Conservation (phyloP, 2,329 filamentous ascomycete species). For the Tricladium varicosporioides region DNA sequence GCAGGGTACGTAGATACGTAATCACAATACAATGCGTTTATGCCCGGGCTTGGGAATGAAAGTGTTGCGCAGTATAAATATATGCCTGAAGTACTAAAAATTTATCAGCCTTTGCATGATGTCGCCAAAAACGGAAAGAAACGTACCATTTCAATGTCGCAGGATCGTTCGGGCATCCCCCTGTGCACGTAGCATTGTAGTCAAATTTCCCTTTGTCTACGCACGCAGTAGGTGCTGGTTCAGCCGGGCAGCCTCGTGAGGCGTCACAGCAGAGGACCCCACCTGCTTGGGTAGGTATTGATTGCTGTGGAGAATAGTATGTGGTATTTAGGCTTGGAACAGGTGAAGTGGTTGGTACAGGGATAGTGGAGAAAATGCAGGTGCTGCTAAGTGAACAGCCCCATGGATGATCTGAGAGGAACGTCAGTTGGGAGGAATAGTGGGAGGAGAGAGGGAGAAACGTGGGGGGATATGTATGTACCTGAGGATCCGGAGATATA, state of each 20-base stretch:
- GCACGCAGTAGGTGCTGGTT: slow-evolving; percentile 20
- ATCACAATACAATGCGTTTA: slow-evolving; percentile 21
- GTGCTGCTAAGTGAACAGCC: slow-evolving; percentile 17
- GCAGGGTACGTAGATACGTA: slow-evolving; percentile 16
- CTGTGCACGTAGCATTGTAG: slow-evolving; percentile 19
- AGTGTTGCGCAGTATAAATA: slow-evolving; percentile 23
- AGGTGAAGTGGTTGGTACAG: neutral
- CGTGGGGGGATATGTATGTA: slow-evolving; percentile 23
- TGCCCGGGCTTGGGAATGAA: slow-evolving; percentile 10
- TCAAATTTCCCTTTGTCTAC: slow-evolving; percentile 16
- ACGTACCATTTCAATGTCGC: slow-evolving; percentile 21
- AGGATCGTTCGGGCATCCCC: slow-evolving; percentile 14
- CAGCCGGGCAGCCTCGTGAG: slow-evolving; percentile 15
- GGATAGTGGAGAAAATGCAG: slow-evolving; percentile 19
- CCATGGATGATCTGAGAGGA: slow-evolving; percentile 19
- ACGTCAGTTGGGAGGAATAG: neutral
- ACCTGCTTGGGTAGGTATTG: neutral
- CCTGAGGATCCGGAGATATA: slow-evolving; percentile 43
- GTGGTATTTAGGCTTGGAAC: neutral
- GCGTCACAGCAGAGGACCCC: slow-evolving; percentile 21
- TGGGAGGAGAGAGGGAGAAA: neutral
- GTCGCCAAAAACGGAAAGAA: neutral
- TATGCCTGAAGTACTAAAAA: slow-evolving; percentile 21
- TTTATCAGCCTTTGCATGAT: neutral
- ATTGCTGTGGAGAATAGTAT: neutral